Evolutionary conservation across 345 rosid genomes (phyloP), one percentile per base, ranked within the genome.

Genomic region (Gossypium arboreum): DNA sequence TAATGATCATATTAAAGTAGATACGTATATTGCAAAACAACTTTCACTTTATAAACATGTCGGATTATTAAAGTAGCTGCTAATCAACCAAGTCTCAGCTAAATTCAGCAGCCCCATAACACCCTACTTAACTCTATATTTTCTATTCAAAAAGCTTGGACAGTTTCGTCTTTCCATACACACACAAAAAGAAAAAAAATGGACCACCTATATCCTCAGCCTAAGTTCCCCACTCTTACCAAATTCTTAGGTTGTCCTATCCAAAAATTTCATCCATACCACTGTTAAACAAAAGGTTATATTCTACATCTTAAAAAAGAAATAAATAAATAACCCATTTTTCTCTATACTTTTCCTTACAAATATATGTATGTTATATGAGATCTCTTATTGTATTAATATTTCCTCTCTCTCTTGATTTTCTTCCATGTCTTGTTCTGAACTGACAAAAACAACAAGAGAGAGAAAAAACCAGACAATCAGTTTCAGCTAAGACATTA

Each of bases 361-460:
- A 66, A 20, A 17, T 22, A 18, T 20, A 7, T 58, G 39, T 44
- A 20, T 51, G 10, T 63, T 74, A 34, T 39, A 7, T 1, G 41
- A 75, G 54, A 20, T 75, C 47, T 78, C 71, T 34, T 29, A 43
- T 47, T 34, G 47, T 77, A 50, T 44, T 39, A 67, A 64, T 62
- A 68, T 79, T 68, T 47, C 22, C 22, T 20, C 80, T 69, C 54
- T 69, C 59, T 29, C n/a, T 6, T 11, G 17, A 5, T 60, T 47
- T 54, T 27, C 17, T 27, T 60, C 64, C 64, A 72, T 48, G 71
- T 27, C 20, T 79, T 75, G 78, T 75, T 44, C 79, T 39, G 27
- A 64, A 72, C 83, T 68, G 82, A 78, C 83, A 74, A 55, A 34
- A 34, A 34, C 41, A 34, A 62, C 56, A 50, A 24, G 68, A 47